These are phyloP conservation scores for Gaeumannomyces sp. DNA, from an alignment of 2,329 filamentous ascomycete genomes.

Conservation along the genomic window DNA sequence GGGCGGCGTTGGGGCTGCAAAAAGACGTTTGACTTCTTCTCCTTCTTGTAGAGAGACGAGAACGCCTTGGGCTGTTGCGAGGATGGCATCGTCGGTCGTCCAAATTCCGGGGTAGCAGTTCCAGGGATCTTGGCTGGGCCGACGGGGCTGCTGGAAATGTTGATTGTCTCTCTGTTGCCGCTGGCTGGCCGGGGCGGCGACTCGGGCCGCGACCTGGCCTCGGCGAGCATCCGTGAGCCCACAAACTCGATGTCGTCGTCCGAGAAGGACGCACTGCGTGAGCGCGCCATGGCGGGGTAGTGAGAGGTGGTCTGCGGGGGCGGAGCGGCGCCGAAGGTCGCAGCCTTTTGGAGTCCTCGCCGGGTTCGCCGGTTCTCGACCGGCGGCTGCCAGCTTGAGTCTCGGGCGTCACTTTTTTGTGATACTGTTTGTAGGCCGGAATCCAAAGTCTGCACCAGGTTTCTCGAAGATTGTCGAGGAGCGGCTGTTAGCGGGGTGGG, in stretches of 20 bases:
- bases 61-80: constrained; percentile 37
- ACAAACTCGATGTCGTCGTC: constrained; percentile 31
- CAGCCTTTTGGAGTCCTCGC: constrained; percentile 20
- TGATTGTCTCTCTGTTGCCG: constrained; percentile 25
- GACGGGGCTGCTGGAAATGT: constrained; percentile 25
- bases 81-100: constrained; percentile 25
- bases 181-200: constrained; percentile 33
- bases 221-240: constrained; percentile 22
- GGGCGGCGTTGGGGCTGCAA: constrained; percentile 50
- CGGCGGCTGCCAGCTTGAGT: background rate
- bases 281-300: constrained; percentile 19
- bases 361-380: constrained; percentile 12
- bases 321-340: constrained; percentile 18
- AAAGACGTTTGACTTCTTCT: constrained; percentile 30
- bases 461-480: constrained; percentile 14
- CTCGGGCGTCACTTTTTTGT: constrained; percentile 10
- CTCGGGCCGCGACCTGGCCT: constrained; percentile 31
- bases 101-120: constrained; percentile 23
- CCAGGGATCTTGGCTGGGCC: constrained; percentile 12
- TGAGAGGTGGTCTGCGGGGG: constrained; percentile 8
- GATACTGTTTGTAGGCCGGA: constrained; percentile 23
- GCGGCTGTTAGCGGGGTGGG: too few relatives aligned
- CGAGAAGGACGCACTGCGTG: constrained; percentile 26
- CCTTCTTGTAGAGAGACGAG: constrained; percentile 49
- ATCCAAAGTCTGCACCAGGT: constrained; percentile 20